Evolutionary conservation across 106 monocot species (phyloP), one percentile per base, ranked within the genome.

Genomic region (Allium cepa): DNA sequence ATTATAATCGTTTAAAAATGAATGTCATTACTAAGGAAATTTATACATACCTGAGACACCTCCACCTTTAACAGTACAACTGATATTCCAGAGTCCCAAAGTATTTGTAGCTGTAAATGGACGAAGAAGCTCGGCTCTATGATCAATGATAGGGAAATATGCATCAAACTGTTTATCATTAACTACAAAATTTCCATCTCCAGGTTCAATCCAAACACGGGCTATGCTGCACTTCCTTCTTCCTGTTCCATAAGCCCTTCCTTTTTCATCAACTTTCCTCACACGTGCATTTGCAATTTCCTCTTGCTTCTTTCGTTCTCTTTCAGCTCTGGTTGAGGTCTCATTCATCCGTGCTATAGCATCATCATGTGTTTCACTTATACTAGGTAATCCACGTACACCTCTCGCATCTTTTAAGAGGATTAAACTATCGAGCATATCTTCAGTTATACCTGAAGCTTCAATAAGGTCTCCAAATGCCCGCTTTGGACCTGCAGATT

Each of bases 381-480:
- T 72, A 47, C 92, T 82, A 68, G 97, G 89, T 71, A 99, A 79
- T 50, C 97, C 97, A 49, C 76, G 68, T 57, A 99, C 60, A 64
- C 87, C 79, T 64, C 87, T 86, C 7, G 87, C 86, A 78, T 97
- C 89, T 77, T 83, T 97, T 59, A 97, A 57, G 47, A 97, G 87
- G 74, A 97, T 89, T 64, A 97, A 73, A 73, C 92, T 92, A 58
- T 89, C 89, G 59, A 99, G 77, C 97, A 99, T 92, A 64, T 81
- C 92, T 68, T 99, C 92, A 47, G 97, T 89, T 63, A 97, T 87
- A 64, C 97, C 97, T 15, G 97, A 97, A 56, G 84, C 82, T 45
- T 78, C 82, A 53, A 92, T 85, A 7, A 97, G 78, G 69, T 97
- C 92, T n/a, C 97, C 97, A 77, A 92, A 97, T 53, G 97, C 97